Evolutionary conservation across 306 rosid genomes (phyloP).

Genomic region (Carpinus viminea): DNA sequence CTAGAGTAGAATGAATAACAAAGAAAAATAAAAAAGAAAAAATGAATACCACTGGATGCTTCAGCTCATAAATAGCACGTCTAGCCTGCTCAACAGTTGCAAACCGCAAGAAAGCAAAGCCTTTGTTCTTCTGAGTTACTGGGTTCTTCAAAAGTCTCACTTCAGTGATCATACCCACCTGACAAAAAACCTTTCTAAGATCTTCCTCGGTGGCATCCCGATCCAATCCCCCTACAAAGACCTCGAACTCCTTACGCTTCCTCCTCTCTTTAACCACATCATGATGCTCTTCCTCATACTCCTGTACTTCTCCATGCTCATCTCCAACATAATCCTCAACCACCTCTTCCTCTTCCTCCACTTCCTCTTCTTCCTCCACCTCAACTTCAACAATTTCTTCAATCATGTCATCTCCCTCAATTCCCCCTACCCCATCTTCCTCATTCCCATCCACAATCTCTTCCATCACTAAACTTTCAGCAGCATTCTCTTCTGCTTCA

Average conservation of each 20-base stretch:
- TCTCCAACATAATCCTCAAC: conserved; percentile 2
- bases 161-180: conserved; percentile 6
- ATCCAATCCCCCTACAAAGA: conserved; percentile 12
- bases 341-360: conserved; percentile 3
- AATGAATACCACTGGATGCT: conserved; percentile 4
- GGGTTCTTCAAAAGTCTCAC: conserved; percentile 13
- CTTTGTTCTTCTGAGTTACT: conserved; percentile 10
- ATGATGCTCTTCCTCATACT: conserved; percentile 10
- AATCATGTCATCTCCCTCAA: neutral
- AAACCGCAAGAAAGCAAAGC: conserved; percentile 15
- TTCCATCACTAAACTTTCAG: neutral
- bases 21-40: neutral
- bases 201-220: conserved; percentile 9
- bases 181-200: conserved; percentile 11
- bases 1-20: neutral
- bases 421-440: conserved; percentile 4
- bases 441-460: neutral
- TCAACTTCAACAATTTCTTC: neutral
- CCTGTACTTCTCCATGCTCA: neutral
- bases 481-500: neutral
- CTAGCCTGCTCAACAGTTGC: conserved; percentile 12
- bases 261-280: conserved; percentile 14
- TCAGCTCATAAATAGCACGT: conserved; percentile 7
- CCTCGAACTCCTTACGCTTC: conserved; percentile 7
- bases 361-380: neutral